These are phyloP conservation scores for Talaromyces wortmannii DNA, from an alignment of 495 filamentous ascomycete genomes.

Conservation along the genomic window DNA sequence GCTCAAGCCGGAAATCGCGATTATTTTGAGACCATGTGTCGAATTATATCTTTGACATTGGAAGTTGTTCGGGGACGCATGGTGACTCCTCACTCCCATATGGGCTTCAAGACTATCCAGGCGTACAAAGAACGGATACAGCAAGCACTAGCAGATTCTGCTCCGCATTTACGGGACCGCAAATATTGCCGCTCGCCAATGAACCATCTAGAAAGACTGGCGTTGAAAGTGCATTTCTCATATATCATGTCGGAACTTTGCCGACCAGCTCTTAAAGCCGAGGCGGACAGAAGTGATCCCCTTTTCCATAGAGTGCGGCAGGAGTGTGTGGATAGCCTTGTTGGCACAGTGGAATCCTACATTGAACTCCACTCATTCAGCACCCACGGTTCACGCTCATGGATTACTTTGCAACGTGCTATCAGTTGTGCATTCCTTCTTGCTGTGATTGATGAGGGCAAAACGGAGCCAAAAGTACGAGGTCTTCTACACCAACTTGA, in stretches of 20 bases:
- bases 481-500: slow-evolving; percentile 33
- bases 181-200: slow-evolving; percentile 37
- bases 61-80: slow-evolving; percentile 49
- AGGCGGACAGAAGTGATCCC: slow-evolving; percentile 22
- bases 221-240: slow-evolving; percentile 48
- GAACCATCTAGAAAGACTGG: slow-evolving; percentile 49
- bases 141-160: slow-evolving; percentile 41
- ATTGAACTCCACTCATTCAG: slow-evolving; percentile 38
- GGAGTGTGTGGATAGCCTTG: slow-evolving; percentile 34
- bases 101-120: slow-evolving; percentile 37
- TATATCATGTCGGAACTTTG: slow-evolving; percentile 54
- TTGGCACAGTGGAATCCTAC: slow-evolving; percentile 36
- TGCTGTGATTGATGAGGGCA: slow-evolving; percentile 32
- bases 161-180: slow-evolving; percentile 44
- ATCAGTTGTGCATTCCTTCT: slow-evolving; percentile 41
- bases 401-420: slow-evolving; percentile 40
- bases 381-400: slow-evolving; percentile 34
- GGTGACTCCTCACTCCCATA: slow-evolving; percentile 27
- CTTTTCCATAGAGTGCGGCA: slow-evolving; percentile 31
- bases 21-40: slow-evolving; percentile 50
- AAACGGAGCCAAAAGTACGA: slow-evolving; percentile 22
- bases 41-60: slow-evolving; percentile 44
- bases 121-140: slow-evolving; percentile 45
- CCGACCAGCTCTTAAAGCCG: slow-evolving; percentile 46
- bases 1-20: slow-evolving; percentile 40